Base-by-base conservation (phyloP, 129 eudicot genomes). In the Logfia minima region DNA sequence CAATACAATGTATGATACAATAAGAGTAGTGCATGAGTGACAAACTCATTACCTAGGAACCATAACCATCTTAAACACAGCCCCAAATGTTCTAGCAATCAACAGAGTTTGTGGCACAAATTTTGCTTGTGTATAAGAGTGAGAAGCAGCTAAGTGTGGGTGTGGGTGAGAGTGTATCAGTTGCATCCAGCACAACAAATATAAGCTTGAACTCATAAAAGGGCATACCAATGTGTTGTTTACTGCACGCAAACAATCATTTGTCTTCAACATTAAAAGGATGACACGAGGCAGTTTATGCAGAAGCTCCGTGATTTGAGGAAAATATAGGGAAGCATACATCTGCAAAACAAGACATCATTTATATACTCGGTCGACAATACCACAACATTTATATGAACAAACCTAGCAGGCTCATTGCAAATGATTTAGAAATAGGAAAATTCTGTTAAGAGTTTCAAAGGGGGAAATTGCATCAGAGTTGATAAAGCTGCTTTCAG, bases 281-380 rank as follows among this genome's bases (percentile, higher is more conserved):
- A 94, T 94, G 39, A 94, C 98, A 77, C 97, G 96, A 8, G 98
- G 96, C 79, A 94, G 84, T 79, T 92, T 87, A 72, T 92, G 80
- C 68, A 94, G 87, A 70, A 93, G 98, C 83, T 94, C 98, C 4
- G 96, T 80, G 66, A 94, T 94, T 85, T 94, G 91, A 72, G 95
- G 87, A 74, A 94, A n/a, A n/a, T n/a, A n/a, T n/a, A n/a, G n/a
- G n/a, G n/a, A n/a, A 77, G 96, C 97, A 76, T 94, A 94, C 97
- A 87, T 94, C 97, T 93, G 90, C 79, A 70, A 71, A 75, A 19
- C 70, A 77, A 69, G 29, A 22, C 53, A 69, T 32, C 51, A n/a
- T n/a, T 77, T 58, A 21, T 6, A 43, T 45, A 1, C 29, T 21
- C 58, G 29, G 71, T 14, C 68, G 3, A 35, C 31, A 35, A 39